Percentiles rank a stretch among this genome's conserved stretches.
Evolutionary conservation across 2,329 filamentous ascomycete genomes (phyloP).

Genomic region (Colletotrichum destructivum): DNA sequence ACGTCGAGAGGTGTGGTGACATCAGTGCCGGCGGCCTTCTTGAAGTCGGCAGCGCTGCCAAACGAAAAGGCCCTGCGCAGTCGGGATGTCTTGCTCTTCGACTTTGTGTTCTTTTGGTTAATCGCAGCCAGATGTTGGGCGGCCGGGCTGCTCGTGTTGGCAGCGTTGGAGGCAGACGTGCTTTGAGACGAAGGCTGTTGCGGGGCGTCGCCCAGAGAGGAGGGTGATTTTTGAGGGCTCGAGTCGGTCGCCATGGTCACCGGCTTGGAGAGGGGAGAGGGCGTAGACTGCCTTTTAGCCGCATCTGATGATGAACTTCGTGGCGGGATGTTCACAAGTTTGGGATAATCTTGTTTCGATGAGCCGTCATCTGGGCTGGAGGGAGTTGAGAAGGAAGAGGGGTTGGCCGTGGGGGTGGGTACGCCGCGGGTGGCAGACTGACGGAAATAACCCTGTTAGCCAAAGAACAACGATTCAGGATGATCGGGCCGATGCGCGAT

Average conservation of each 20-base stretch:
- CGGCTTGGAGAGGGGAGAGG: conserved; percentile 83
- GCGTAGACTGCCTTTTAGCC: conserved; percentile 75
- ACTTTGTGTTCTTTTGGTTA: conserved; percentile 82
- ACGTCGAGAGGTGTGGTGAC: conserved; percentile 34
- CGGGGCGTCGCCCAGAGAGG: conserved; percentile 51
- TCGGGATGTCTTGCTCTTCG: conserved; percentile 88
- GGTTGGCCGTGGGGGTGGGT: conserved; percentile 67
- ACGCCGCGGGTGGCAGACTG: conserved; percentile 74
- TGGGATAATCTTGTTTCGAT: conserved; percentile 67
- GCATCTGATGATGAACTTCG: conserved; percentile 77
- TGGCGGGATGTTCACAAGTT: conserved; percentile 71
- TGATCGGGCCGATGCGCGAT: conserved; percentile 54
- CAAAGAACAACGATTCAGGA: conserved; percentile 52
- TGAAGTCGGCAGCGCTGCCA: conserved; percentile 92
- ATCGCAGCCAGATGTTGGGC: conserved; percentile 90
- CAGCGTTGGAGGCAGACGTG: conserved; percentile 47
- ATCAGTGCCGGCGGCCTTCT: conserved; percentile 74
- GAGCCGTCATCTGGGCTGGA: conserved; percentile 61
- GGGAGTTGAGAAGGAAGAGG: conserved; percentile 67
- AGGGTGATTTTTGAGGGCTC: conserved; percentile 59
- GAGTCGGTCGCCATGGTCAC: conserved; percentile 73
- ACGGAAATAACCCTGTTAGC: conserved; percentile 64
- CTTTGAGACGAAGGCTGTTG: conserved; percentile 51
- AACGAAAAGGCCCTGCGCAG: conserved; percentile 96
- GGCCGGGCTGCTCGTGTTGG: conserved; percentile 75